Percentiles rank a stretch among this genome's conserved stretches.
Evolutionary conservation across 169 alveolate species (phyloP).

Genomic region (Nephromyces sp.): DNA sequence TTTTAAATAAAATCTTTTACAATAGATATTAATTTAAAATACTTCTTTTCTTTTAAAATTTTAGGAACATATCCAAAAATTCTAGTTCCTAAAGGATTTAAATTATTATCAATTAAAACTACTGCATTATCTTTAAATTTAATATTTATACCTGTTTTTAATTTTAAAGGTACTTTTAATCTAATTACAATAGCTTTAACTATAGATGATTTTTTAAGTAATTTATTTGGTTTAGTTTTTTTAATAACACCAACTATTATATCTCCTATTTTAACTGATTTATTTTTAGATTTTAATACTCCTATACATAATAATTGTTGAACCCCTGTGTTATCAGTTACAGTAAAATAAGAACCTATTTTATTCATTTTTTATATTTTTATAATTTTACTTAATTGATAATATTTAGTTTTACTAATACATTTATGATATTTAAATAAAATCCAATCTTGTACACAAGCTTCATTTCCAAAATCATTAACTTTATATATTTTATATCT

Average conservation of each 20-base stretch:
- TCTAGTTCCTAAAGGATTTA: not conserved
- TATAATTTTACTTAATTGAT: not conserved
- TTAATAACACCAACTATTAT: not conserved
- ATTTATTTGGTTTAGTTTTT: not conserved
- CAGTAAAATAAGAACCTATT: not conserved
- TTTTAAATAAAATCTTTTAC: not conserved
- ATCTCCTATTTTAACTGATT: not conserved
- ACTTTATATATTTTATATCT: not conserved
- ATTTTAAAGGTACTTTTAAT: not conserved
- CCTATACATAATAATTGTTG: not conserved
- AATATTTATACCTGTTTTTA: not conserved
- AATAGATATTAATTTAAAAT: not conserved
- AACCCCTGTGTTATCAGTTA: not conserved
- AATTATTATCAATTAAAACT: not conserved
- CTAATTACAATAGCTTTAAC: not conserved
- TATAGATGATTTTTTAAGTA: not conserved
- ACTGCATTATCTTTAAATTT: not conserved
- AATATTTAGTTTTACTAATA: not conserved
- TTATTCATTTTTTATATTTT: not conserved
- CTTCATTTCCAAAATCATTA: not conserved
- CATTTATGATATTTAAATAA: not conserved
- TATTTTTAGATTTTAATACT: not conserved
- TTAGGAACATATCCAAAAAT: not conserved
- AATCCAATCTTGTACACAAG: not conserved
- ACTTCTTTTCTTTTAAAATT: not conserved